Conservation (phyloP, 768 basidiomycete genomes). For the Xerocomellus chrysenteron region DNA sequence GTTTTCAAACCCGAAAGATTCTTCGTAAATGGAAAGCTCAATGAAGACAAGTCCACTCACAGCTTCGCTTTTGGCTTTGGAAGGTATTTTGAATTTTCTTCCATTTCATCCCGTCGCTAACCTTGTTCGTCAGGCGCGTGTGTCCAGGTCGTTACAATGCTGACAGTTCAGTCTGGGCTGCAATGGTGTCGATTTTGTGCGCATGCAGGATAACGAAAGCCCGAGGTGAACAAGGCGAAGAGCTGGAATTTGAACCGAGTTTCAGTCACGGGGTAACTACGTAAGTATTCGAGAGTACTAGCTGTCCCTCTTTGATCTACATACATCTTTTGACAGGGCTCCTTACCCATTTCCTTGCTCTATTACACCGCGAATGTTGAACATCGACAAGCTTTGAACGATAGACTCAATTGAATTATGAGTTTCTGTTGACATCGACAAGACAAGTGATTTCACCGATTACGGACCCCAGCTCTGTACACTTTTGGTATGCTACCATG, state of each 20-base stretch:
- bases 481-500: background rate
- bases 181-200: slow-evolving; percentile 27
- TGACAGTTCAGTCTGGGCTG: slow-evolving; percentile 31
- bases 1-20: slow-evolving; percentile 35
- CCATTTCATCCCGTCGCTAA: background rate
- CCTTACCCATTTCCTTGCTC: slow-evolving; percentile 15
- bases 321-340: slow-evolving; percentile 1
- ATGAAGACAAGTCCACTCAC: background rate
- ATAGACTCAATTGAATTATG: background rate
- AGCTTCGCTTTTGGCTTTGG: slow-evolving; percentile 24
- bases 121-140: slow-evolving; percentile 14
- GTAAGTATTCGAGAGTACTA: background rate
- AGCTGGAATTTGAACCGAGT: slow-evolving; percentile 17
- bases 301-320: background rate
- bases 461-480: background rate
- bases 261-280: slow-evolving; percentile 14
- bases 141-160: slow-evolving; percentile 36
- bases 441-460: background rate
- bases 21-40: slow-evolving; percentile 15
- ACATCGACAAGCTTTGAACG: background rate
- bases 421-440: background rate
- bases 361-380: slow-evolving; percentile 3
- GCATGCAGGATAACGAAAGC: slow-evolving; percentile 27
- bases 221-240: slow-evolving; percentile 25
- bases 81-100: slow-evolving; percentile 9